Evolutionary conservation across 164 flowering plant genomes (phyloP), one percentile per base, ranked within the genome.

Genomic region (Warburgia ugandensis): DNA sequence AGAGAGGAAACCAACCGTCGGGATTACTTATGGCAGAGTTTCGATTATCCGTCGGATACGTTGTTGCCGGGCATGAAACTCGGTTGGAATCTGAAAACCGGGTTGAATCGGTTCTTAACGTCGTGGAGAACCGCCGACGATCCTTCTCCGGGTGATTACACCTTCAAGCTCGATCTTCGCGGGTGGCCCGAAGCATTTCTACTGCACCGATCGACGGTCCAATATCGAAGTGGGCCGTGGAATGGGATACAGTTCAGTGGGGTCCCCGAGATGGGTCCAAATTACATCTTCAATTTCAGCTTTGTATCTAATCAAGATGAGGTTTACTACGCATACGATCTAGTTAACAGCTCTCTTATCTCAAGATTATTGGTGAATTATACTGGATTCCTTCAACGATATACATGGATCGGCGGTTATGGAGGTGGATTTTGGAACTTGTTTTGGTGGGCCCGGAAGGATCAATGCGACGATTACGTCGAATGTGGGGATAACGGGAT

Each of bases 121-220:
- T 77, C 84, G 0, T 76, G 87, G 87, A 68, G 50, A 45, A 41
- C 46, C 16, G 2, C 1, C 1, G 61, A 65, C 27, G 77, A 81
- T 31, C 87, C 87, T n/a, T n/a, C n/a, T 0, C 10, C 22, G 0
- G 73, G 73, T 2, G 48, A 29, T 3, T 48, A 44, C 27, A 27
- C 40, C 1, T 50, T 12, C 27, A 35, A 7, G n/a, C n/a, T n/a
- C n/a, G n/a, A 50, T 9, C 50, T 22, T 14, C 20, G 0, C 2
- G 20, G 17, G 3, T 9, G 10, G 3, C 26, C 22, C 6, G 50
- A 51, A 21, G 12, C 29, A 5, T 38, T 29, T 29, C 14, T 46
- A 1, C 23, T 11, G 16, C 11, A 14, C 1, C 14, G 37, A 0
- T 16, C 6, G 27, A 0, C 3, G 1, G 29, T 17, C 0, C 4